Evolutionary conservation across 2,329 filamentous ascomycete genomes (phyloP), one percentile per base, ranked within the genome.

Genomic region (Cordyceps pruinosa): DNA sequence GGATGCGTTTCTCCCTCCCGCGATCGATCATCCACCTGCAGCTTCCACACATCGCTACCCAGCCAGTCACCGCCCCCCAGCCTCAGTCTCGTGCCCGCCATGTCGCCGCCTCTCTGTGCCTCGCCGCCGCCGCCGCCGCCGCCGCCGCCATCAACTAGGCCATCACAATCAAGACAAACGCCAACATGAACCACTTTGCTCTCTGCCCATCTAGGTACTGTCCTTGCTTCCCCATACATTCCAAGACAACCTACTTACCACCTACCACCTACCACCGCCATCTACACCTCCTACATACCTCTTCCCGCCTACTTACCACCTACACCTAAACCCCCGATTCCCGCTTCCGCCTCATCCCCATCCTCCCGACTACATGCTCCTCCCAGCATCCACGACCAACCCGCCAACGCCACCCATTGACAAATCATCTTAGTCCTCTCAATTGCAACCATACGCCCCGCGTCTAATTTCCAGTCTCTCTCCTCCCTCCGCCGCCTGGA

Each of bases 1-100:
- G 42, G 30, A 17, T 25, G 30, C 25, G 3, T 37, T 50, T 39
- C 34, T 35, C 21, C 23, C 10, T 34, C 28, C n/a, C 34, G 23
- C 48, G 48, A 50, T 50, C 49, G 35, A 52, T 42, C 49, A 52
- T 15, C 23, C 37, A 42, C 10, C 25, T 44, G 49, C 49, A 52
- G 15, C 48, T 50, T 13, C 25, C 49, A 52, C 35, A 25, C 49
- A 42, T 52, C 35, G 49, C n/a, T 32, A 42, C 39, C 30, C 19
- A 41, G 7, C n/a, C 37, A 42, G 25, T 17, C 17, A 37, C 32
- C 34, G 23, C 21, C 39, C 49, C 37, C 37, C n/a, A 8, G 17
- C 30, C 19, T 9, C 26, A 17, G n/a, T 52, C 49, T 44, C 26
- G n/a, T 51, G 35, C 34, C 37, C 32, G 37, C n/a, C 12, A 52